Conservation (phyloP, 768 basidiomycete genomes). For the Cytidiella melzeri region DNA sequence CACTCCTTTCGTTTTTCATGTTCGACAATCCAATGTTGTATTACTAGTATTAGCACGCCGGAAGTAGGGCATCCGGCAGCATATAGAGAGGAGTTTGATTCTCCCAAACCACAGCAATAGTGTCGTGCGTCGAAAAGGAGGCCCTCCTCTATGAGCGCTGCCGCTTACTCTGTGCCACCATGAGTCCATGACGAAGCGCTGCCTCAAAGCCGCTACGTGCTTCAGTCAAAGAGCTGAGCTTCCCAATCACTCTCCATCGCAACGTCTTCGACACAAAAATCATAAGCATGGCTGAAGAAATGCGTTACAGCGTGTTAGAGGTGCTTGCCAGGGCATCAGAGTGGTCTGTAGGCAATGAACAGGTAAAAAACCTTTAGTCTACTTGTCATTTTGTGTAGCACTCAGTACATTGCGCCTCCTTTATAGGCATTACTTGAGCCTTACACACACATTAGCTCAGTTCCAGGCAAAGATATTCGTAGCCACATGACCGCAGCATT, state of each 20-base stretch:
- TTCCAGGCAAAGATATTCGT: constrained; percentile 92
- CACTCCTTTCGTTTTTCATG: background rate
- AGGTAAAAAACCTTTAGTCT: constrained; percentile 6
- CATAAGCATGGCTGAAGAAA: constrained; percentile 3
- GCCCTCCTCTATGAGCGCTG: too few relatives aligned
- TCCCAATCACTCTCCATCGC: background rate
- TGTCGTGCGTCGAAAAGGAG: too few relatives aligned
- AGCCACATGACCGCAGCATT: constrained; percentile 86
- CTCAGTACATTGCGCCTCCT: too few relatives aligned
- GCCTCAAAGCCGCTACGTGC: background rate
- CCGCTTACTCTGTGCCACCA: too few relatives aligned
- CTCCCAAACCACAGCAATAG: too few relatives aligned
- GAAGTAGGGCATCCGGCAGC: background rate
- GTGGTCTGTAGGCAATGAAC: constrained; percentile 13
- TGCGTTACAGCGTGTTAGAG: constrained; percentile 6
- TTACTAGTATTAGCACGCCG: background rate
- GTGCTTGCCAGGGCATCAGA: constrained; percentile 9
- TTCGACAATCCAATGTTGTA: background rate
- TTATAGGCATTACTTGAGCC: constrained; percentile 70
- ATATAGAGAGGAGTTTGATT: too few relatives aligned
- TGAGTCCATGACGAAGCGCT: too few relatives aligned
- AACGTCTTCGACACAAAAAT: background rate
- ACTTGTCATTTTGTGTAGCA: too few relatives aligned
- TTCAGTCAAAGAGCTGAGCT: background rate
- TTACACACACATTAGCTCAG: constrained; percentile 74